phyloP scores from a whole-genome alignment of 1,139 yeast species.

The Pichia sp. region DNA sequence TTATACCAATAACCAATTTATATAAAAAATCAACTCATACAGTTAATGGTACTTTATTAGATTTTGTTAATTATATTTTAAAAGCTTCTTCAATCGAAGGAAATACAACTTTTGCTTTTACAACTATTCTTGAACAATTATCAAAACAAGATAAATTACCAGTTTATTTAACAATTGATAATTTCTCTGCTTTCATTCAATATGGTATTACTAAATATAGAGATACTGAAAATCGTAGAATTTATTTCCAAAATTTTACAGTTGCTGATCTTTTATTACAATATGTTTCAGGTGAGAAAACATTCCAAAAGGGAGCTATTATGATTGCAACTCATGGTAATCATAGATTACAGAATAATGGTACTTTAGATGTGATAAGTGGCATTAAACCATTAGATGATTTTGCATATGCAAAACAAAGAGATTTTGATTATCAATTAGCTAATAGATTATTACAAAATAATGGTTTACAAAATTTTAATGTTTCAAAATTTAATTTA shows the following conservation, averaged over 20 bases:
- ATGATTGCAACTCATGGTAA: slow-evolving; percentile 55
- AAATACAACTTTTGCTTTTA: slow-evolving; percentile 34
- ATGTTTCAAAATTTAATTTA: slow-evolving; percentile 47
- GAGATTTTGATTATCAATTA: slow-evolving; percentile 49
- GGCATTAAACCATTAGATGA: slow-evolving; percentile 39
- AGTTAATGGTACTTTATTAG: slow-evolving; percentile 32
- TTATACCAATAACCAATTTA: slow-evolving; percentile 9
- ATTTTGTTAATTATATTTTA: slow-evolving; percentile 30
- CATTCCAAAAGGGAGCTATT: slow-evolving; percentile 57
- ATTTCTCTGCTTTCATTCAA: slow-evolving; percentile 60
- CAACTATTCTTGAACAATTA: slow-evolving; percentile 51
- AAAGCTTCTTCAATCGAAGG: slow-evolving; percentile 13
- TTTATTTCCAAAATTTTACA: slow-evolving; percentile 62
- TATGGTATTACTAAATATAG: slow-evolving; percentile 55
- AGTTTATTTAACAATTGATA: slow-evolving; percentile 67
- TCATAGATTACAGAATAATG: slow-evolving; percentile 33
- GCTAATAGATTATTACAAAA: slow-evolving; percentile 37
- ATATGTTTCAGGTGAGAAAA: slow-evolving; percentile 48
- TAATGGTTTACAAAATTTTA: slow-evolving; percentile 37
- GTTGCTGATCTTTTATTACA: slow-evolving; percentile 55
- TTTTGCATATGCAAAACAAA: slow-evolving; percentile 49
- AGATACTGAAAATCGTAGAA: slow-evolving; percentile 48
- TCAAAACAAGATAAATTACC: slow-evolving; percentile 43
- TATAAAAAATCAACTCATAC: slow-evolving; percentile 11
- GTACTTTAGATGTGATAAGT: slow-evolving; percentile 58